A percentile compares a stretch with the other conserved stretches of the same genome.
phyloP scores from a whole-genome alignment of 495 filamentous ascomycete species.

The Paragyromitra xinjiangensis region DNA sequence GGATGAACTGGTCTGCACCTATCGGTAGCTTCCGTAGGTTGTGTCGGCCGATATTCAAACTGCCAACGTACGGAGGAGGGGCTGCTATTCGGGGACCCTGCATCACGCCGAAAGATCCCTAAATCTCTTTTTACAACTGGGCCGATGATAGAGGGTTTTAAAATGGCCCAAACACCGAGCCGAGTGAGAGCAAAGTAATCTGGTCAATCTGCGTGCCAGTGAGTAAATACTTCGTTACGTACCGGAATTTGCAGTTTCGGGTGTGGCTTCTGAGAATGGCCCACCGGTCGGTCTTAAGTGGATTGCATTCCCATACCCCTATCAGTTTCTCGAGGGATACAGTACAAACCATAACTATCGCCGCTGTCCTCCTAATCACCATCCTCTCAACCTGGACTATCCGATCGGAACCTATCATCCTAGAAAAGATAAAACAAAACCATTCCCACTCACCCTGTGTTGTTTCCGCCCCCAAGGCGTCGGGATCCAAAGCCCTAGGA shows the following conservation, averaged over 20 bases:
- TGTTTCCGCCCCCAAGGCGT: conserved; percentile 22
- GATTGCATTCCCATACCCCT: background rate
- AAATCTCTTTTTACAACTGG: conserved; percentile 37
- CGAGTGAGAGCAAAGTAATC: conserved; percentile 24
- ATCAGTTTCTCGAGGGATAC: background rate
- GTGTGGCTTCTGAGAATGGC: conserved; percentile 18
- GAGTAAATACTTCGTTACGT: conserved; percentile 27
- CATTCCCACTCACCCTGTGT: background rate
- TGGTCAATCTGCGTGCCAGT: conserved; percentile 19
- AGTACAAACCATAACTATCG: conserved; percentile 2
- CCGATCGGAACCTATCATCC: conserved; percentile 1
- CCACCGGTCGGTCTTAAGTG: conserved; percentile 5
- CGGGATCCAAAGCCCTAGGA: conserved; percentile 27
- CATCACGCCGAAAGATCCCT: conserved; percentile 43
- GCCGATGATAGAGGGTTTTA: conserved; percentile 38
- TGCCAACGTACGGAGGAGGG: conserved; percentile 6
- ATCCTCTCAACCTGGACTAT: background rate
- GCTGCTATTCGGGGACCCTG: conserved; percentile 38
- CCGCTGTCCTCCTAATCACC: background rate
- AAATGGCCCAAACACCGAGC: conserved; percentile 40
- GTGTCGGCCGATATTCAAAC: conserved; percentile 41
- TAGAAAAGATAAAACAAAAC: conserved; percentile 6
- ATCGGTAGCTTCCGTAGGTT: conserved; percentile 38
- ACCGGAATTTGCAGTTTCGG: conserved; percentile 17
- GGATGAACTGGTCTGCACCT: conserved; percentile 25